phyloP scores from a whole-genome alignment of 2,329 filamentous ascomycete genomes.

The Talaromyces marneffei region DNA sequence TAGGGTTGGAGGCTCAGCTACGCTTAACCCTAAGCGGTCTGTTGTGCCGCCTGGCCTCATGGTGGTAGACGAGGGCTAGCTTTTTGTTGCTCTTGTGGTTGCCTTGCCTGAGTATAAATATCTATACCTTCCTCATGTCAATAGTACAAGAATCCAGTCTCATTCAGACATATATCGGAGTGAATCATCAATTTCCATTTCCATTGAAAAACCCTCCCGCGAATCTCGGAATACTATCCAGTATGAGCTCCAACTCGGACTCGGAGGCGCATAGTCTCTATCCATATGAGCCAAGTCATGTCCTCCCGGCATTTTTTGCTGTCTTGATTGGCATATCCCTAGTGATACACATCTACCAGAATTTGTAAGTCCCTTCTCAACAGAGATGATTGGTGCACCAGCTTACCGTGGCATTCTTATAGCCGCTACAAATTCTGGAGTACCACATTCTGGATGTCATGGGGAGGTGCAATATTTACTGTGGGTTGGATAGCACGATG shows the following conservation, averaged over 20 bases:
- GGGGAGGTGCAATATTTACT: constrained; percentile 32
- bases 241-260: not conserved
- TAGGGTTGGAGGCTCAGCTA: not conserved
- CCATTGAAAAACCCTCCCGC: not conserved
- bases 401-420: not conserved
- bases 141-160: not conserved
- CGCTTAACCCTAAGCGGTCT: not conserved
- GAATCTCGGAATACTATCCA: not conserved
- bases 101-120: not conserved
- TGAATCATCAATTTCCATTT: not conserved
- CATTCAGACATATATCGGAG: not conserved
- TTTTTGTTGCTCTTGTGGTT: not conserved
- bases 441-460: constrained; percentile 34
- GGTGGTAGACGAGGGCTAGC: not conserved
- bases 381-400: too few relatives aligned
- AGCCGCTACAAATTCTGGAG: constrained; percentile 30
- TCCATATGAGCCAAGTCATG: constrained; percentile 28
- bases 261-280: constrained; percentile 15
- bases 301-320: constrained; percentile 30
- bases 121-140: not conserved
- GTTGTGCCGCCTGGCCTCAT: not conserved
- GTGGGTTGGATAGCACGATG: constrained; percentile 33
- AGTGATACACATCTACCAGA: constrained; percentile 28
- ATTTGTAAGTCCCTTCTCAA: constrained; percentile 23
- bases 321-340: constrained; percentile 28